Percentiles rank a stretch among this genome's conserved stretches.
These are phyloP conservation scores for Cylindrotheca fusiformis DNA, from an alignment of 108 stramenopile species.

Conservation along the genomic window DNA sequence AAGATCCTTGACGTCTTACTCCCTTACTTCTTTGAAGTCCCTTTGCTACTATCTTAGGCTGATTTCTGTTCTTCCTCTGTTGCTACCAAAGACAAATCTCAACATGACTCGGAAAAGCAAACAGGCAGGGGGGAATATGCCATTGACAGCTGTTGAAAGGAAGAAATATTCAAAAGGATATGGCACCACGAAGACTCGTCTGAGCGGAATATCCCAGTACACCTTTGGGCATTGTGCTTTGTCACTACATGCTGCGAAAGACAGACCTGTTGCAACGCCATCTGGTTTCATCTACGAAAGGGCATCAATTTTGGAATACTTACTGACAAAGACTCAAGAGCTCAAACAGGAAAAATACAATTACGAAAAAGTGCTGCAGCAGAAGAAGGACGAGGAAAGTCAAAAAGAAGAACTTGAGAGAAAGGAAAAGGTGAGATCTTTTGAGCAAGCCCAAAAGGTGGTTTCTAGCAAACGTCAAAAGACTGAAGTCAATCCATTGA, in stretches of 20 bases:
- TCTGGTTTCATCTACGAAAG: constrained; percentile 69
- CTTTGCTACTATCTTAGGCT: too few relatives aligned
- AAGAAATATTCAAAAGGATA: constrained; percentile 61
- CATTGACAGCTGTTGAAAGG: constrained; percentile 74
- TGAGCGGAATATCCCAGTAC: constrained; percentile 69
- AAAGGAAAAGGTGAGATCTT: constrained; percentile 43
- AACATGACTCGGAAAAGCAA: constrained; percentile 82
- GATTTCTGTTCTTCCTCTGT: too few relatives aligned
- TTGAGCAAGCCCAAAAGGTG: constrained; percentile 37
- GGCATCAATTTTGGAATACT: constrained; percentile 71
- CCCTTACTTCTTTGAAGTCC: too few relatives aligned
- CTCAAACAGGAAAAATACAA: constrained; percentile 41
- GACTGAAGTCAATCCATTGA: constrained; percentile 29
- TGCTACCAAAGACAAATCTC: not conserved
- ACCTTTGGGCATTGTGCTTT: constrained; percentile 83
- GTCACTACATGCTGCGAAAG: constrained; percentile 33
- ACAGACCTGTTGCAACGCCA: constrained; percentile 39
- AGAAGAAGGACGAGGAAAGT: constrained; percentile 15
- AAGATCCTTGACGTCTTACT: too few relatives aligned
- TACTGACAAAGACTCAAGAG: constrained; percentile 67
- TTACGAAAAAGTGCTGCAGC: constrained; percentile 37
- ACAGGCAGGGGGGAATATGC: constrained; percentile 76
- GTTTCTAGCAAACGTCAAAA: constrained; percentile 27
- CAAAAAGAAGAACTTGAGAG: constrained; percentile 33
- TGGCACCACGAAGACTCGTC: constrained; percentile 67